Evolutionary conservation across 495 filamentous ascomycete species (phyloP).

Genomic region (Xylaria longipes): DNA sequence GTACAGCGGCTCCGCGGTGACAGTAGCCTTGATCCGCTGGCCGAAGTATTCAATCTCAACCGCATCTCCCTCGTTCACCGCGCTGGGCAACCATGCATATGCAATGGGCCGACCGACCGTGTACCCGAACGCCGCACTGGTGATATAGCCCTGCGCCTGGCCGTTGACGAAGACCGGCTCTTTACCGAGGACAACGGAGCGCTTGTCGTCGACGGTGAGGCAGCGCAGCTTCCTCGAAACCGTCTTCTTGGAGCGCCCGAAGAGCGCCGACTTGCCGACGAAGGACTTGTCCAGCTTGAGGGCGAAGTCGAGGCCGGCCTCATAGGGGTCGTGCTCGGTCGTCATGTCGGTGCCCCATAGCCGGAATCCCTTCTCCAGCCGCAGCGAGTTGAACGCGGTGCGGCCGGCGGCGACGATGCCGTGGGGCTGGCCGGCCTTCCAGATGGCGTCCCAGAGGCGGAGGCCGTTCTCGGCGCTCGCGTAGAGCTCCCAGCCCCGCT

Average conservation of each 20-base stretch:
- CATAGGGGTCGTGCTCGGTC: slow-evolving; percentile 57
- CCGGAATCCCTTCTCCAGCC: slow-evolving; percentile 56
- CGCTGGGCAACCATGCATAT: slow-evolving; percentile 53
- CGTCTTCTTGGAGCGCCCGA: slow-evolving; percentile 40
- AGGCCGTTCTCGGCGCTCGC: slow-evolving; percentile 54
- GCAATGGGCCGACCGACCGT: slow-evolving; percentile 53
- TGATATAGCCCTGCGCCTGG: slow-evolving; percentile 54
- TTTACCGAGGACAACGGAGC: slow-evolving; percentile 56
- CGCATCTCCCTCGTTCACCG: slow-evolving; percentile 39
- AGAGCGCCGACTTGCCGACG: slow-evolving; percentile 38
- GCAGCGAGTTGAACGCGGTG: slow-evolving; percentile 53
- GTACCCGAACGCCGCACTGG: slow-evolving; percentile 55
- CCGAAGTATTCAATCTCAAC: slow-evolving; percentile 61
- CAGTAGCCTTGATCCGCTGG: slow-evolving; percentile 48
- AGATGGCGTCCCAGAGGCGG: slow-evolving; percentile 55
- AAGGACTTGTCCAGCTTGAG: slow-evolving; percentile 46
- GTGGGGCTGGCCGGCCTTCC: slow-evolving; percentile 50
- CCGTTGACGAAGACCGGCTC: slow-evolving; percentile 54
- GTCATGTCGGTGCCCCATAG: slow-evolving; percentile 54
- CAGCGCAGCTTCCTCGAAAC: slow-evolving; percentile 36
- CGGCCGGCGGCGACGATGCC: slow-evolving; percentile 57
- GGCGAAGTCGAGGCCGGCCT: slow-evolving; percentile 49
- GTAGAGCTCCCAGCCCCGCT: slow-evolving; percentile 59
- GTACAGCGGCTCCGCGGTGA: slow-evolving; percentile 32
- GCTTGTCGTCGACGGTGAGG: slow-evolving; percentile 53